Evolutionary conservation across 768 basidiomycete genomes (phyloP).

Genomic region (Pilatotrama ljubarskyi): DNA sequence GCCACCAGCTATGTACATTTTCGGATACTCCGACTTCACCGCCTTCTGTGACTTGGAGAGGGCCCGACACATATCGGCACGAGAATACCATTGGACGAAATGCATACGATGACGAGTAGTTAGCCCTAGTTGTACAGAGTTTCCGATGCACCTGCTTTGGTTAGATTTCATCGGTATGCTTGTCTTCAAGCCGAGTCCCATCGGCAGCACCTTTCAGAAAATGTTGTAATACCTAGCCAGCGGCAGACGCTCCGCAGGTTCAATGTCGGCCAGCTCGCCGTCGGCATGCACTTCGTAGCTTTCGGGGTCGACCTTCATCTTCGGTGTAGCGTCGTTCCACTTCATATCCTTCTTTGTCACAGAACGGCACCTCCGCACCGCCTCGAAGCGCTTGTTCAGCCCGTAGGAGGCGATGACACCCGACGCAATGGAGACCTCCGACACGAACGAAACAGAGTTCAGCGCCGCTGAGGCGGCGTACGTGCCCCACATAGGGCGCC

Average conservation of each 20-base stretch:
- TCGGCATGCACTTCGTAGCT: constrained; percentile 86
- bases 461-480: constrained; percentile 75
- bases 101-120: too few relatives aligned
- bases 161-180: too few relatives aligned
- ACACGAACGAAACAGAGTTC: constrained; percentile 88
- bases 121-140: not conserved
- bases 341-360: constrained; percentile 92
- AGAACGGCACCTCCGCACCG: constrained; percentile 73
- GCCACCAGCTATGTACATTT: too few relatives aligned
- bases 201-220: constrained; percentile 49
- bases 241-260: constrained; percentile 68
- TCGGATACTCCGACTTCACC: too few relatives aligned
- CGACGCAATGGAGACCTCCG: constrained; percentile 60
- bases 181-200: too few relatives aligned
- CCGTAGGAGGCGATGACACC: constrained; percentile 66
- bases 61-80: too few relatives aligned
- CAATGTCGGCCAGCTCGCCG: constrained; percentile 73
- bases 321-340: constrained; percentile 80
- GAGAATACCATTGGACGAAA: too few relatives aligned
- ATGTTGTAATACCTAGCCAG: constrained; percentile 76
- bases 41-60: too few relatives aligned
- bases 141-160: not conserved
- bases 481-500: constrained; percentile 93
- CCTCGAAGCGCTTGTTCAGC: constrained; percentile 68
- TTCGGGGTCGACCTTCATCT: constrained; percentile 91